A percentile compares a stretch with the other conserved stretches of the same genome.
phyloP scores from a whole-genome alignment of 495 filamentous ascomycete genomes.

The Cercophora newfieldiana region DNA sequence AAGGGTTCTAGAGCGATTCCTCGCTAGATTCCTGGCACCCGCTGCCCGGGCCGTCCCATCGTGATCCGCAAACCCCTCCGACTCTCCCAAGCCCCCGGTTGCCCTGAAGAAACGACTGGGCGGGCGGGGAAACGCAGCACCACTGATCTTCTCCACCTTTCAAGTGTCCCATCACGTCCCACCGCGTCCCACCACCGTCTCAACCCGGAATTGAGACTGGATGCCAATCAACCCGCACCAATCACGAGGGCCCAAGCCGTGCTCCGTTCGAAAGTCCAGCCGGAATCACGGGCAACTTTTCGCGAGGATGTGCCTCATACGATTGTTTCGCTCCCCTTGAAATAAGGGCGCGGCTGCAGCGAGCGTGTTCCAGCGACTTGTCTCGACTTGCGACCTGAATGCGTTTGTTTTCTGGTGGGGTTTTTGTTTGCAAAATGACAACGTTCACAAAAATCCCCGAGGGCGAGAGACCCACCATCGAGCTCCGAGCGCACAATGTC shows the following conservation, averaged over 20 bases:
- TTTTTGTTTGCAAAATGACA: slow-evolving; percentile 7
- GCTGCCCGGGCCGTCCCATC: too few species aligned
- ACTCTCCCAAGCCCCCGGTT: neutral
- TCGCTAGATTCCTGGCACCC: too few species aligned
- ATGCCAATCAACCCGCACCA: neutral
- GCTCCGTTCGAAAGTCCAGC: neutral
- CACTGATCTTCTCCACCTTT: neutral
- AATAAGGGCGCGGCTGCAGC: neutral
- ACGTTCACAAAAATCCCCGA: slow-evolving; percentile 21
- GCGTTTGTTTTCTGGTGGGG: neutral
- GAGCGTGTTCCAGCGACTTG: neutral
- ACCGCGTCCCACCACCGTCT: too few species aligned
- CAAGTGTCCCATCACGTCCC: too few species aligned
- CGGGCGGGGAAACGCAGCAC: neutral
- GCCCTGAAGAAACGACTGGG: too few species aligned
- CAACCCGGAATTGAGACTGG: neutral
- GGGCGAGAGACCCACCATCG: slow-evolving; percentile 17
- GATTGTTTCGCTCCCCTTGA: neutral
- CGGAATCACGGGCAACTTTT: neutral
- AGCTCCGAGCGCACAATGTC: slow-evolving; percentile 12
- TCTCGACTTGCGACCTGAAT: neutral
- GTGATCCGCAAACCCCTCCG: neutral
- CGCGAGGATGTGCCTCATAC: neutral
- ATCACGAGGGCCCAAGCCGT: neutral
- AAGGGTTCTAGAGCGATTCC: too few species aligned